Evolutionary conservation across 768 basidiomycete species (phyloP), one percentile per base, ranked within the genome.

Genomic region (Phaffia tasmanica): DNA sequence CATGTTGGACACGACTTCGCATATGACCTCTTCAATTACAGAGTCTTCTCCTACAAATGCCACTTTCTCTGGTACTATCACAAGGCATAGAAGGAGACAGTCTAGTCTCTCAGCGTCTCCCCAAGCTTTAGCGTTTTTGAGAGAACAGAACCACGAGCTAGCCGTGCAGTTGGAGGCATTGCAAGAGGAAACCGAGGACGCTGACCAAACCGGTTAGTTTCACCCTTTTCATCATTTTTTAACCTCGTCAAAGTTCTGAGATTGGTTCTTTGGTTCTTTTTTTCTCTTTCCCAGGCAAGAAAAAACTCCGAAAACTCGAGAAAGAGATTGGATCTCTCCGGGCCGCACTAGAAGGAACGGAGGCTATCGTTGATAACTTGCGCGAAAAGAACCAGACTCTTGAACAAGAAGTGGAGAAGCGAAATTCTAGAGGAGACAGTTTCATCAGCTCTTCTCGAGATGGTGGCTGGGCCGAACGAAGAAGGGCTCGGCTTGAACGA

Each of bases 81-180:
- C 23, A 46, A 49, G 59, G 46, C 53, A 56, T 18, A 30, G 21
- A 8, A 29, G 55, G 1, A 60, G 66, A 1, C 29, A 29, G 2
- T 32, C 66, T 7, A 55, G 51, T 30, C 54, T 72, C n/a, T 70
- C 71, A 1, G 69, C 74, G 15, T 71, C 72, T 6, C 83, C 84
- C 1, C 77, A 81, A 19, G 87, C 89, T 66, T 80, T 91, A 30
- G 82, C 84, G 2, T 79, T 82, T 8, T 82, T 91, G 53, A 82
- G 86, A 0, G 86, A 88, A 72, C 88, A 92, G 76, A 92, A 92
- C 71, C 83, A 85, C 0, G 88, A 91, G 70, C 83, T 92, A 19
- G 77, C 87, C 4, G 76, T 80, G 29, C 88, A 88, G 70, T 80
- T 92, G 6, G 86, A 89, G 75, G 81, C 81, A 68, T 80, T 92